phyloP scores from a whole-genome alignment of 352 stramenopile genomes.

The Phytophthora macrochlamydospora region DNA sequence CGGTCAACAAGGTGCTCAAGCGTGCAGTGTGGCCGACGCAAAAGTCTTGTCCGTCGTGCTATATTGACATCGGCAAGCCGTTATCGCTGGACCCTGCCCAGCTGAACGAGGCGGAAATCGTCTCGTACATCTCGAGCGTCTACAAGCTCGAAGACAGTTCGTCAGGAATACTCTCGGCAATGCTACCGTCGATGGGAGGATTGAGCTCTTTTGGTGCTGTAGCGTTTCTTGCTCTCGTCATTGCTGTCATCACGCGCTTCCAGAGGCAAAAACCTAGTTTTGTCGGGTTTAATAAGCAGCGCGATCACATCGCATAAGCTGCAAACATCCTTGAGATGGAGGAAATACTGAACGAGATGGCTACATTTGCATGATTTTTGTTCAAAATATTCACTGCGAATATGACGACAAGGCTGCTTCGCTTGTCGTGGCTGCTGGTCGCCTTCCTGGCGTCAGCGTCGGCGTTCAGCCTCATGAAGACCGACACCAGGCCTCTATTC shows the following conservation, averaged over 20 bases:
- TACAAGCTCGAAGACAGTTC: conserved; percentile 38
- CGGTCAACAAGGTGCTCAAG: conserved; percentile 69
- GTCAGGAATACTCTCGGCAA: conserved; percentile 16
- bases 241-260: conserved; percentile 11
- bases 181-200: conserved; percentile 29
- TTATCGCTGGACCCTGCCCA: conserved; percentile 45
- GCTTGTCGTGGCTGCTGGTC: conserved; percentile 10
- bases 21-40: conserved; percentile 64
- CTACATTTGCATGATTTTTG: conserved; percentile 21
- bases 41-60: conserved; percentile 55
- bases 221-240: conserved; percentile 22
- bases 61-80: conserved; percentile 36
- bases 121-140: conserved; percentile 49
- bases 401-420: conserved; percentile 7
- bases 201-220: conserved; percentile 37
- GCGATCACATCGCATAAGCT: conserved; percentile 32
- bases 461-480: conserved; percentile 31
- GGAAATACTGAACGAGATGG: neutral
- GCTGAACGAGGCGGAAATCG: conserved; percentile 50
- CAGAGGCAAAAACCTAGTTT: conserved; percentile 28
- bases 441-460: conserved; percentile 4
- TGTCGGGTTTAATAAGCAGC: conserved; percentile 21
- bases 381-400: neutral
- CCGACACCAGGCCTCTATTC: conserved; percentile 68
- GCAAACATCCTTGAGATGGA: too few relatives aligned